Evolutionary conservation across 371 early-diverging fungal genomes (phyloP).

Genomic region (Phascolomyces articulosus): DNA sequence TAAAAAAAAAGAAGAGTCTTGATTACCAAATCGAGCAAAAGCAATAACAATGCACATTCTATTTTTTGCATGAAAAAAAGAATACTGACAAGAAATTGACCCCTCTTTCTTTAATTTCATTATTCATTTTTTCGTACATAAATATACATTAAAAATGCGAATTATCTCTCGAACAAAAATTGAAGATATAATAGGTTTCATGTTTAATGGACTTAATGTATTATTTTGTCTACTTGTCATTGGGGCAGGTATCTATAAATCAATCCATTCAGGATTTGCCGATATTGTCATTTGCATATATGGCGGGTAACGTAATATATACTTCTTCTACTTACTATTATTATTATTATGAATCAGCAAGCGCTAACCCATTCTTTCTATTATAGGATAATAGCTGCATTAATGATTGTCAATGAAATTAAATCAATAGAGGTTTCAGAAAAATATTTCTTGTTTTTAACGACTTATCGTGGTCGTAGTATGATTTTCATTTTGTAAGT

Average conservation of each 20-base stretch:
- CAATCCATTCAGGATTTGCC: slow-evolving; percentile 34
- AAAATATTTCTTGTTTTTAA: slow-evolving; percentile 35
- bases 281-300: slow-evolving; percentile 47
- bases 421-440: slow-evolving; percentile 25
- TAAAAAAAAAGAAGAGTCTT: no score
- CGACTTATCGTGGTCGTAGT: slow-evolving; percentile 41
- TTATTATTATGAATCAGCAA: no score
- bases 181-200: slow-evolving; percentile 39
- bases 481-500: slow-evolving; percentile 45
- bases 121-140: not conserved
- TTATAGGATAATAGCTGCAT: slow-evolving; percentile 38
- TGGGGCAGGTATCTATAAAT: slow-evolving; percentile 36
- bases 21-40: slow-evolving; percentile 12
- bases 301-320: slow-evolving; percentile 31
- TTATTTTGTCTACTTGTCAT: slow-evolving; percentile 35
- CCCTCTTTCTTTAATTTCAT: slow-evolving; percentile 5
- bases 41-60: slow-evolving; percentile 3
- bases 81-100: not conserved
- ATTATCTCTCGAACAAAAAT: slow-evolving; percentile 48
- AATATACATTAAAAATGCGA: not conserved
- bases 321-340: not conserved
- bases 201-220: slow-evolving; percentile 43
- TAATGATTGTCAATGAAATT: slow-evolving; percentile 38
- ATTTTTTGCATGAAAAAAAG: not conserved
- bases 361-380: no score